Percentiles rank a stretch among this genome's conserved stretches.
These are phyloP conservation scores for Entomortierella beljakovae DNA, from an alignment of 192 early-diverging fungal genomes.

Conservation along the genomic window DNA sequence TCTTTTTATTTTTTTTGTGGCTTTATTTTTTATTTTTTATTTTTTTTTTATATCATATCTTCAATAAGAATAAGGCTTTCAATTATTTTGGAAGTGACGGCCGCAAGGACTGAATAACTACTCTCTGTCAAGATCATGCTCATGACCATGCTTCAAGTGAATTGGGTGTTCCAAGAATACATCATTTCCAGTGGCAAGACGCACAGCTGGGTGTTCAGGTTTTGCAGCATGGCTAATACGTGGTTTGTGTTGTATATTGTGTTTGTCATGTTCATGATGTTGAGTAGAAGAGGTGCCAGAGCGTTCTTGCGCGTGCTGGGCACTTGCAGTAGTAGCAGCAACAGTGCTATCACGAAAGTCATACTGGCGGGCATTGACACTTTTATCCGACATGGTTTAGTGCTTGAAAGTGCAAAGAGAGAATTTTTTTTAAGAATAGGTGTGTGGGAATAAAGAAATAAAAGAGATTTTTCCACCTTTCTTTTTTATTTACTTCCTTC, in stretches of 20 bases:
- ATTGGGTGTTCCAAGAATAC: constrained; percentile 42
- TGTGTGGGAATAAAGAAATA: constrained; percentile 2
- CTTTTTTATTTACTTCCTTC: too few species aligned
- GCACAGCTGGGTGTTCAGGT: constrained; percentile 8
- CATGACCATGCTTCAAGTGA: constrained; percentile 21
- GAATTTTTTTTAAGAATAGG: neutral
- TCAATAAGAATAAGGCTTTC: too few species aligned
- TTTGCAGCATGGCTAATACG: neutral
- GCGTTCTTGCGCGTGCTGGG: constrained; percentile 2
- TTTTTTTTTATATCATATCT: neutral
- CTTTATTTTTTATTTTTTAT: constrained; percentile 3
- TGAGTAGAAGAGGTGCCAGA: neutral
- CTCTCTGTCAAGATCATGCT: too few species aligned
- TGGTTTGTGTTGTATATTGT: neutral
- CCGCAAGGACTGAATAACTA: too few species aligned
- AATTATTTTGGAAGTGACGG: too few species aligned
- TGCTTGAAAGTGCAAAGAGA: too few species aligned
- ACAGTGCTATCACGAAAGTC: constrained; percentile 34
- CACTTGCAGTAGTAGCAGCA: neutral
- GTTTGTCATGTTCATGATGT: neutral
- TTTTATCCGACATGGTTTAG: constrained; percentile 23
- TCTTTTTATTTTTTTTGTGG: neutral
- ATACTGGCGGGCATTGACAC: constrained; percentile 15
- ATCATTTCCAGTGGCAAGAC: constrained; percentile 31
- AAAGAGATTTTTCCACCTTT: too few species aligned